A percentile compares a stretch with the other conserved stretches of the same genome.
Evolutionary conservation across 345 rosid species (phyloP).

Genomic region (sweet orange (Citrus sinensis)): DNA sequence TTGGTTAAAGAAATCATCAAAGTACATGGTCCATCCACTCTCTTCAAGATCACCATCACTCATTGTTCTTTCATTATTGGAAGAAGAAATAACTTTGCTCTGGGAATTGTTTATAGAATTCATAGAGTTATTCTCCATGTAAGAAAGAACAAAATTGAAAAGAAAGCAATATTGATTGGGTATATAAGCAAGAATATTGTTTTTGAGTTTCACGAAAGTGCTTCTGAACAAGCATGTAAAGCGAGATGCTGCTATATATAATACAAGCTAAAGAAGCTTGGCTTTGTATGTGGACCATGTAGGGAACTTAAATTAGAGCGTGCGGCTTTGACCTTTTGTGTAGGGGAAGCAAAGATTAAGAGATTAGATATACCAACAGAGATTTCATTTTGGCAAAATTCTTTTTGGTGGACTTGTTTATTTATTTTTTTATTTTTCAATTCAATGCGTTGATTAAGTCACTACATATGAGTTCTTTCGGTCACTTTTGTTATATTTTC

Average conservation of each 20-base stretch:
- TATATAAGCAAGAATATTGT: neutral
- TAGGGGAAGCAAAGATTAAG: neutral
- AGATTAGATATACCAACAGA: constrained; percentile 6
- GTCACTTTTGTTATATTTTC: neutral
- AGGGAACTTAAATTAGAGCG: constrained; percentile 7
- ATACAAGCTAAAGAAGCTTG: neutral
- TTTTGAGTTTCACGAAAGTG: neutral
- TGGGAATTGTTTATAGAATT: constrained; percentile 7
- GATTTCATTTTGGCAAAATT: constrained; percentile 6
- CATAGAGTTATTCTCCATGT: constrained; percentile 18
- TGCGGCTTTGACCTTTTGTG: constrained; percentile 14
- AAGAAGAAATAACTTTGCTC: neutral
- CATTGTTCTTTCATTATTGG: neutral
- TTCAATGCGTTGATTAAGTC: constrained; percentile 2
- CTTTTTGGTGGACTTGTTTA: neutral
- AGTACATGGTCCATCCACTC: constrained; percentile 66
- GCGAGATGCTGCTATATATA: neutral
- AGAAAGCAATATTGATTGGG: neutral
- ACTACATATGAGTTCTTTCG: neutral
- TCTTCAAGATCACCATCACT: constrained; percentile 18
- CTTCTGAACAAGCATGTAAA: neutral
- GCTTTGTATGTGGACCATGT: constrained; percentile 12
- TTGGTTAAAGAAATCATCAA: constrained; percentile 40
- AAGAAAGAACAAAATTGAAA: neutral
- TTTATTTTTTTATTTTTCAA: neutral